Percentiles rank a stretch among this genome's conserved stretches.
phyloP scores from a whole-genome alignment of 2,329 filamentous ascomycete genomes.

The Neopestalotiopsis rosae region DNA sequence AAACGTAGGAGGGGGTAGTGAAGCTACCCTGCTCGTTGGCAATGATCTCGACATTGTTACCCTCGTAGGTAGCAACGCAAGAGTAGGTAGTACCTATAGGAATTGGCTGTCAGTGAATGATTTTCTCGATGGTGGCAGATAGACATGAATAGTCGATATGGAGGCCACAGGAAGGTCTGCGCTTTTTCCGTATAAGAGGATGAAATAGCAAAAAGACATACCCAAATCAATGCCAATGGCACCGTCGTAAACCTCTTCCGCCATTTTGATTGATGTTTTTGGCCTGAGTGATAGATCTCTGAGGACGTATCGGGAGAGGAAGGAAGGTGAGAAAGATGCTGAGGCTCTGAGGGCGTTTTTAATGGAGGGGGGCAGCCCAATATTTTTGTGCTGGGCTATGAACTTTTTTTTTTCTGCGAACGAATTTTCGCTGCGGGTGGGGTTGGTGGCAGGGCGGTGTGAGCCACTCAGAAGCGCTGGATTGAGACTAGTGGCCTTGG shows the following conservation, averaged over 20 bases:
- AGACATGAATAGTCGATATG: not conserved
- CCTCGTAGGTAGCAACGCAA: conserved; percentile 99
- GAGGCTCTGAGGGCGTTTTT: conserved; percentile 18
- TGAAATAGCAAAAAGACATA: conserved; percentile 52
- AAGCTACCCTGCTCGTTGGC: conserved; percentile 99
- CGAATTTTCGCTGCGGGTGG: conserved; percentile 18
- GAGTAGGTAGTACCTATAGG: conserved; percentile 94
- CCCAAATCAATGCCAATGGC: conserved; percentile 99
- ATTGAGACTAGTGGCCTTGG: conserved; percentile 13
- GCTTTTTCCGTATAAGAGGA: conserved; percentile 16
- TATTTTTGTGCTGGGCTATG: conserved; percentile 18
- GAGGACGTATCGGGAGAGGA: conserved; percentile 27
- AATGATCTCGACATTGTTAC: conserved; percentile 99
- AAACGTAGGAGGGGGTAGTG: conserved; percentile 98
- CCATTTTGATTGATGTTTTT: conserved; percentile 68
- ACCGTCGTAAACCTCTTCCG: conserved; percentile 98
- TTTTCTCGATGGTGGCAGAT: conserved; percentile 12
- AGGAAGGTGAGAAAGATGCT: conserved; percentile 20
- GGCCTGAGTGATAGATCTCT: conserved; percentile 31
- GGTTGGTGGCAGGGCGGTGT: conserved; percentile 15
- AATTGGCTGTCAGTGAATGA: conserved; percentile 27
- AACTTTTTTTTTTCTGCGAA: conserved; percentile 17
- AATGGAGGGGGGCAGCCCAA: conserved; percentile 14
- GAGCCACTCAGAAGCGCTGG: conserved; percentile 10
- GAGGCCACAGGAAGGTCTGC: not conserved